These are phyloP conservation scores for Bertia moriformis DNA, from an alignment of 2,329 filamentous ascomycete species.

Conservation along the genomic window DNA sequence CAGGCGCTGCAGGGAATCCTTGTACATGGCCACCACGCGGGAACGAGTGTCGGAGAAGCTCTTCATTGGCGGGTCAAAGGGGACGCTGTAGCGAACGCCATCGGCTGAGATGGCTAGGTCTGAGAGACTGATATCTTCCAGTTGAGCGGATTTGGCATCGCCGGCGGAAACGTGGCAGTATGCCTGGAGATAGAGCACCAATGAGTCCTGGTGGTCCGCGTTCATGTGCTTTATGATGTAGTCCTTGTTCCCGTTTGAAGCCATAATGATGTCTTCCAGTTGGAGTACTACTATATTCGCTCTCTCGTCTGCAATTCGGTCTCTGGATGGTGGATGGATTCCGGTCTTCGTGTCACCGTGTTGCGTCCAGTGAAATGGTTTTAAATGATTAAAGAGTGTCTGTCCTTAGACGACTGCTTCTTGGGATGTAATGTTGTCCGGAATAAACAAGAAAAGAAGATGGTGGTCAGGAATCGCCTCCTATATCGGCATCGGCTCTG, in stretches of 20 bases:
- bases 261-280: background rate
- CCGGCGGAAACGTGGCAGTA: background rate
- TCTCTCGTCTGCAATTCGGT: no score
- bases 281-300: no score
- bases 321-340: no score
- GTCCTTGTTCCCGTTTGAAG: background rate
- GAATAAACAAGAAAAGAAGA: no score
- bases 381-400: no score
- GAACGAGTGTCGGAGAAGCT: background rate
- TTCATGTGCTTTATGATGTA: slow-evolving; percentile 1
- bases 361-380: no score
- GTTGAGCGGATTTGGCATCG: background rate
- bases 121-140: background rate
- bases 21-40: background rate
- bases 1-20: background rate
- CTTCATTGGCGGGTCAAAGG: background rate
- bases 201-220: background rate
- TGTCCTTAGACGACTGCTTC: no score
- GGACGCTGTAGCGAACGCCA: background rate
- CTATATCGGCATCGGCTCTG: no score
- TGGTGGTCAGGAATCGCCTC: no score
- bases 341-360: no score
- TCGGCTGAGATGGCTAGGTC: background rate
- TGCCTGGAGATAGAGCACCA: background rate
- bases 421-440: no score